These are phyloP conservation scores for Aspergillus hancockii DNA, from an alignment of 495 filamentous ascomycete genomes.

Conservation along the genomic window DNA sequence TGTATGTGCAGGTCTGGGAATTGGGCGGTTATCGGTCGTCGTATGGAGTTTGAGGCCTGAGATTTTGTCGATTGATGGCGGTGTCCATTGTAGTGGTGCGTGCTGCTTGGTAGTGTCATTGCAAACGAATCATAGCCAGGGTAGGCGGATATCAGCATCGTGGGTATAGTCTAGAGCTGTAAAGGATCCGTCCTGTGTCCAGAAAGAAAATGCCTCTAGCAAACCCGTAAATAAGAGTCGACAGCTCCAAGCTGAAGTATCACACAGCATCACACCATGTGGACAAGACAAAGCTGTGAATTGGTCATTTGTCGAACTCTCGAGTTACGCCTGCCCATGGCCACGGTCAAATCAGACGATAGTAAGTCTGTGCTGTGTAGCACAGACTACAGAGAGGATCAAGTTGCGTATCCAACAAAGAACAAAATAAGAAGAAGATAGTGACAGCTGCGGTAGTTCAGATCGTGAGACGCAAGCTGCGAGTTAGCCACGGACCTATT, in stretches of 20 bases:
- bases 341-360: constrained; percentile 6
- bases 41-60: too few relatives aligned
- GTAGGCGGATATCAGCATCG: too few relatives aligned
- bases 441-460: neutral
- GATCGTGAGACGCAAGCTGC: neutral
- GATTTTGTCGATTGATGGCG: too few relatives aligned
- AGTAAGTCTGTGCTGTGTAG: neutral
- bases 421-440: neutral
- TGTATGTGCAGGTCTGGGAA: neutral
- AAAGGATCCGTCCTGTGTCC: too few relatives aligned
- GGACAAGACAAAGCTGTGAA: neutral
- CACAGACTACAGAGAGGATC: neutral
- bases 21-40: neutral
- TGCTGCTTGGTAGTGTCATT: too few relatives aligned
- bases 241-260: neutral
- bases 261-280: neutral
- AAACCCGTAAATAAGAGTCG: too few relatives aligned
- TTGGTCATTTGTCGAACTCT: neutral
- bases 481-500: constrained; percentile 15
- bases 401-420: neutral
- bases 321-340: neutral
- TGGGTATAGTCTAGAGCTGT: too few relatives aligned
- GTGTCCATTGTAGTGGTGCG: too few relatives aligned
- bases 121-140: too few relatives aligned
- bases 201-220: too few relatives aligned